phyloP scores from a whole-genome alignment of 202 grass and related monocot genomes.

The Schoenoplectus triqueter region DNA sequence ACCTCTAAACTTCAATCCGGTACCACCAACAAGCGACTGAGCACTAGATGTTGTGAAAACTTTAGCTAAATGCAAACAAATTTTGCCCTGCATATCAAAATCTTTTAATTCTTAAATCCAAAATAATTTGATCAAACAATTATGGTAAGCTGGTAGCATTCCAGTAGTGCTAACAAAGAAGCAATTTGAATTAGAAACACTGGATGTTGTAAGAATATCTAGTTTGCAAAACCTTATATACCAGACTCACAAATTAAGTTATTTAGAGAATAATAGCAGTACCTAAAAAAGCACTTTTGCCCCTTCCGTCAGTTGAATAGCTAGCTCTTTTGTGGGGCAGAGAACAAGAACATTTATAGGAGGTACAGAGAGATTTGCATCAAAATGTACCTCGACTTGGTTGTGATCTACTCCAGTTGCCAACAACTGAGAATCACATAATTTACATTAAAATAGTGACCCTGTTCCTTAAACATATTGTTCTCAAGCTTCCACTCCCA shows the following conservation, averaged over 20 bases:
- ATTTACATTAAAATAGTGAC: no score
- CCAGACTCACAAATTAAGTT: constrained; percentile 1
- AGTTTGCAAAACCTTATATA: constrained; percentile 4
- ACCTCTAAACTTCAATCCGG: constrained; percentile 45
- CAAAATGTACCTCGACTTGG: no score
- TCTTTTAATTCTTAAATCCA: not conserved
- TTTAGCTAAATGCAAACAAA: not conserved
- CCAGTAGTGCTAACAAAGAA: constrained; percentile 1
- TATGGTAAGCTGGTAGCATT: not conserved
- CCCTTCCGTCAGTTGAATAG: constrained; percentile 90
- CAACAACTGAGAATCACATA: no score
- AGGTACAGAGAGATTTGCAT: constrained; percentile 63
- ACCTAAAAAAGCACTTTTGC: constrained; percentile 76
- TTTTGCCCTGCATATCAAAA: not conserved
- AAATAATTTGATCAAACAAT: not conserved
- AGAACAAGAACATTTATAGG: constrained; percentile 79
- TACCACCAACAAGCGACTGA: constrained; percentile 87
- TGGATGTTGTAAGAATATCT: not conserved
- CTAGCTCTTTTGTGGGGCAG: constrained; percentile 91
- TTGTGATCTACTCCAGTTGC: no score
- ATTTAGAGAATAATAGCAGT: constrained; percentile 15
- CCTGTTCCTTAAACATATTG: no score
- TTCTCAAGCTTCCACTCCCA: no score
- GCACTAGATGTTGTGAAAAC: constrained; percentile 34
- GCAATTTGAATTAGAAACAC: not conserved